Evolutionary conservation across 106 monocot species (phyloP), one percentile per base, ranked within the genome.

Genomic region (Phalaenopsis equestris): DNA sequence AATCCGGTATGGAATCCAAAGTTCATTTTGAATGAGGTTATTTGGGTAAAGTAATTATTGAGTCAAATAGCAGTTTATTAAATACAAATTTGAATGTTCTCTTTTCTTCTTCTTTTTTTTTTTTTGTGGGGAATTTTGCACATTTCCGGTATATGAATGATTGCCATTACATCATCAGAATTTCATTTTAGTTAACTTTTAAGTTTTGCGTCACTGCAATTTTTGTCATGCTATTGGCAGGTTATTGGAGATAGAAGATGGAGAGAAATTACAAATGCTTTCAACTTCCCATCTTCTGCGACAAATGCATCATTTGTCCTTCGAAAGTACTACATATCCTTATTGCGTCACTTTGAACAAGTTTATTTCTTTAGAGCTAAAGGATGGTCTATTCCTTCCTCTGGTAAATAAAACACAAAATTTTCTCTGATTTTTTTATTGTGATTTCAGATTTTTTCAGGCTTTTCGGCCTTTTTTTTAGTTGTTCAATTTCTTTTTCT

Each of bases 251-350:
- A 93, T 19, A 87, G 84, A 72, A 88, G 84, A 86, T 99, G 94
- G 99, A 95, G 84, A 84, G 95, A 99, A 81, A 88, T 99, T 76
- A 93, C 91, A 10, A 83, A 88, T 48, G 87, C 81, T 72, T 99
- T 99, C 76, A 95, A 72, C 80, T 99, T 99, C 75, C 99, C 99
- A 19, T 82, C 95, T 21, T 95, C 99, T 56, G 99, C 99, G 5
- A 99, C 99, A 78, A 99, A 99, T 88, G 99, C 99, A 76, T 99
- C 99, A 39, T 99, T 90, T 81, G 84, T 99, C 15, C 83, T 99
- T 30, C 87, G 95, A 41, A 99, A 95, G 42, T 91, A 99, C 56
- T 99, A 99, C 83, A 77, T 88, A 67, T 93, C 93, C 15, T 85
- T 99, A 70, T 55, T 99, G 75, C 76, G 84, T 82, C 99, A 93